These are phyloP conservation scores for Xylaria flabelliformis DNA, from an alignment of 495 filamentous ascomycete species.

Conservation along the genomic window DNA sequence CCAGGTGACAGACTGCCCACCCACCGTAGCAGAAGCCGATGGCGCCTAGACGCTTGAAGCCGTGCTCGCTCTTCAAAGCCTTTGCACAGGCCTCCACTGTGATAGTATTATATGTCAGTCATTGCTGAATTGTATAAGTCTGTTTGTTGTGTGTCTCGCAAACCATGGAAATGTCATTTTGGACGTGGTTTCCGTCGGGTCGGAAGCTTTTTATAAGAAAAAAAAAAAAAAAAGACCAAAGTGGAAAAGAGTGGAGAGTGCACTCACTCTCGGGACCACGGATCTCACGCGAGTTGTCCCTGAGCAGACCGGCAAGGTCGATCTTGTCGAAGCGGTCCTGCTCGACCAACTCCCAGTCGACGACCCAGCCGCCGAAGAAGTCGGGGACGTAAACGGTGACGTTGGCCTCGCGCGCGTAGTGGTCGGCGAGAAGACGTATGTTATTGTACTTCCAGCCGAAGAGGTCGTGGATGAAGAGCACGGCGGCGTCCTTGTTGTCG, in stretches of 20 bases:
- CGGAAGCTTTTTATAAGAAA: not conserved
- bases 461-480: constrained; percentile 63
- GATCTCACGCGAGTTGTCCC: constrained; percentile 48
- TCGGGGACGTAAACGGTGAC: constrained; percentile 65
- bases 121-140: not conserved
- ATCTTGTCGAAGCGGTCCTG: constrained; percentile 34
- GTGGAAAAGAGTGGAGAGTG: not conserved
- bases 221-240: too few species aligned
- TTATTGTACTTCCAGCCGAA: constrained; percentile 68
- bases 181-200: not conserved
- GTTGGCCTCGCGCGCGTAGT: constrained; percentile 57
- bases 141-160: not conserved
- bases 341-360: constrained; percentile 39
- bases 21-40: constrained; percentile 69
- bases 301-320: constrained; percentile 34
- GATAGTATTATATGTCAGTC: not conserved
- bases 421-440: constrained; percentile 61
- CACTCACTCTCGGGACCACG: constrained; percentile 56
- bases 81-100: constrained; percentile 53
- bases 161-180: not conserved
- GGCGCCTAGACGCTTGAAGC: constrained; percentile 52
- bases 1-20: constrained; percentile 61
- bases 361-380: constrained; percentile 55
- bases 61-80: constrained; percentile 49
- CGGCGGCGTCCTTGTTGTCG: constrained; percentile 51